Conservation (phyloP, 2,329 filamentous ascomycete genomes). For the Phialocephala sp. region DNA sequence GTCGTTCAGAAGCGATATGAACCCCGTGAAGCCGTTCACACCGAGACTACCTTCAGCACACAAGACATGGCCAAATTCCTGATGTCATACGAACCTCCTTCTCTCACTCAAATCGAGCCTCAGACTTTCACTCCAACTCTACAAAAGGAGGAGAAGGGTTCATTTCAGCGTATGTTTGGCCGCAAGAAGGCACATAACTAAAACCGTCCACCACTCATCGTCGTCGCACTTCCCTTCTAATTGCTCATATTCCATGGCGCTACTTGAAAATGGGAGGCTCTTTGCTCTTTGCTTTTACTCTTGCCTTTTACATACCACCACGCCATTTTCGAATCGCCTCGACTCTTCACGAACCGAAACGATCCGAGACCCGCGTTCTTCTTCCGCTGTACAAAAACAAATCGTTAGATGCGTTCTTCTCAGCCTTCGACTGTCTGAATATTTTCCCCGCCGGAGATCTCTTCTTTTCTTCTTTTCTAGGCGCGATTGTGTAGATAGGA, state of each 20-base stretch:
- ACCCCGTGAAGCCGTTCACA: constrained; percentile 39
- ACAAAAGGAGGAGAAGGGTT: constrained; percentile 35
- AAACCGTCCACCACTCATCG: constrained; percentile 6
- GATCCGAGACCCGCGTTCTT: background rate
- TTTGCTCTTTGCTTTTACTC: background rate
- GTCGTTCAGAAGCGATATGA: constrained; percentile 58
- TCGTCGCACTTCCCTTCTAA: background rate
- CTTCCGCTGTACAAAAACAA: constrained; percentile 7
- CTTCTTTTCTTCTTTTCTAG: background rate
- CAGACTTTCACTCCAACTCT: constrained; percentile 31
- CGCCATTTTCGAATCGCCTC: background rate
- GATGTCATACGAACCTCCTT: constrained; percentile 36
- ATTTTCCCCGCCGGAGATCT: background rate
- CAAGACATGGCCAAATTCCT: constrained; percentile 76
- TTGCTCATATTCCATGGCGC: constrained; percentile 3
- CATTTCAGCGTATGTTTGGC: constrained; percentile 39
- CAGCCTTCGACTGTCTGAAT: background rate
- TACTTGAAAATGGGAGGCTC: constrained; percentile 6
- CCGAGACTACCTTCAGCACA: constrained; percentile 50
- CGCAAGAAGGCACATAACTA: constrained; percentile 35
- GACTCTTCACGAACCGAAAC: background rate
- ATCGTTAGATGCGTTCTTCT: background rate
- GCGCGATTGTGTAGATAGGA: constrained; percentile 3
- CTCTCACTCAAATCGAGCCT: constrained; percentile 28
- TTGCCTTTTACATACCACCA: constrained; percentile 4